Evolutionary conservation across 2,329 filamentous ascomycete genomes (phyloP).

Genomic region (Colletotrichum costaricense): DNA sequence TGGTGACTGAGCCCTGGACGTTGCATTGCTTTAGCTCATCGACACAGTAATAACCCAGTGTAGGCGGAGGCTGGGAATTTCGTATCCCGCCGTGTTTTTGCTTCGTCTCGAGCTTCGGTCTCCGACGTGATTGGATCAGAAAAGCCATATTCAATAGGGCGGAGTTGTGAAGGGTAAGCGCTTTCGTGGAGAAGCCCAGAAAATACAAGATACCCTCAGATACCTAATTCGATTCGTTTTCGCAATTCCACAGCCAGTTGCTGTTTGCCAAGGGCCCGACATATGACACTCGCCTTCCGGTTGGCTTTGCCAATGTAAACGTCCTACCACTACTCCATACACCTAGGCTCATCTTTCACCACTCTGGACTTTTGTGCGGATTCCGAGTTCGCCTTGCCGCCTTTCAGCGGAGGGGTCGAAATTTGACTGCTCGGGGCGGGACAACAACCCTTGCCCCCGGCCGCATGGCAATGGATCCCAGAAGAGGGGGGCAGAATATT

Average conservation of each 20-base stretch:
- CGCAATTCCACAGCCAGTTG: neutral
- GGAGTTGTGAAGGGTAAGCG: neutral
- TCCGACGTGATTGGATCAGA: neutral
- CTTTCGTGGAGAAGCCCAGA: conserved; percentile 1
- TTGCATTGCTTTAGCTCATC: conserved; percentile 4
- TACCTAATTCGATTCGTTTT: neutral
- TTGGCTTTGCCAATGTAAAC: neutral
- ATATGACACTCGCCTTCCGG: neutral
- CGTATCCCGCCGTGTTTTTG: neutral
- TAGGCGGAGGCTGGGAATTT: conserved; percentile 5
- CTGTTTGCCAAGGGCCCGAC: neutral
- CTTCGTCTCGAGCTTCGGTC: neutral
- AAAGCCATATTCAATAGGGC: neutral
- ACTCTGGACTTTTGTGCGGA: neutral
- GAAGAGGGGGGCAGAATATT: conserved; percentile 16
- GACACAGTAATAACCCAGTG: neutral
- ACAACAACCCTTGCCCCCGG: neutral
- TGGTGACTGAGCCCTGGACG: neutral
- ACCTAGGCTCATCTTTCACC: no score
- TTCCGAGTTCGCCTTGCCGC: neutral
- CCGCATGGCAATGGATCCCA: conserved; percentile 7
- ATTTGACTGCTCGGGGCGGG: neutral
- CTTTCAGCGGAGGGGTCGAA: neutral
- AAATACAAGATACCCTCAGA: neutral
- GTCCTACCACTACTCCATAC: no score